Conservation (phyloP, 495 filamentous ascomycete genomes). For the Penicillium waksmanii region DNA sequence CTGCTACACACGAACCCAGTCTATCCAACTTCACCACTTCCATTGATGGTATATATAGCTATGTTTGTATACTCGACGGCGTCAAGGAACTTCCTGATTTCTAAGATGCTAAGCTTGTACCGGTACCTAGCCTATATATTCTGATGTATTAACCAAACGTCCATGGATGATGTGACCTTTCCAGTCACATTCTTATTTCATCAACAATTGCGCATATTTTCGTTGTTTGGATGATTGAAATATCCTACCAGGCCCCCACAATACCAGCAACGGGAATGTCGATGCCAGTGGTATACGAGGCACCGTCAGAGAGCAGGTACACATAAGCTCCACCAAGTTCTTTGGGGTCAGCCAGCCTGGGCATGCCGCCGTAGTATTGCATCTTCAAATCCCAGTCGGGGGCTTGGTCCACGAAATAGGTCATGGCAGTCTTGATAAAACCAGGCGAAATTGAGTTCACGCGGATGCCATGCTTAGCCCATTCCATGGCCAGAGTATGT, state of each 20-base stretch:
- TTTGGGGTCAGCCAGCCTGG: slow-evolving; percentile 39
- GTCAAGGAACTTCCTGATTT: too few species aligned
- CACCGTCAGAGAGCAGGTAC: slow-evolving; percentile 39
- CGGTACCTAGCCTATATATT: too few species aligned
- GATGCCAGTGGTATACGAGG: slow-evolving; percentile 41
- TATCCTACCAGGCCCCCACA: slow-evolving; percentile 46
- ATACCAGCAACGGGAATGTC: slow-evolving; percentile 46
- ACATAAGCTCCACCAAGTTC: slow-evolving; percentile 49
- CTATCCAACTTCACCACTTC: too few species aligned
- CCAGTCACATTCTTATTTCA: too few species aligned
- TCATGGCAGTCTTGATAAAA: slow-evolving; percentile 44
- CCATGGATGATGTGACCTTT: too few species aligned
- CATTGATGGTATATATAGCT: too few species aligned
- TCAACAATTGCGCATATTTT: too few species aligned
- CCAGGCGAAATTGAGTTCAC: slow-evolving; percentile 45
- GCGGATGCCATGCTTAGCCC: slow-evolving; percentile 50
- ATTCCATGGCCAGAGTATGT: slow-evolving; percentile 52
- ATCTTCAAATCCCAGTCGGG: slow-evolving; percentile 47
- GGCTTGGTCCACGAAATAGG: slow-evolving; percentile 39
- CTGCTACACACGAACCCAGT: too few species aligned
- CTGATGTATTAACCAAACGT: too few species aligned
- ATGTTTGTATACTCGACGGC: too few species aligned
- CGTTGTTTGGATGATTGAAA: too few species aligned
- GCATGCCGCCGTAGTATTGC: slow-evolving; percentile 52
- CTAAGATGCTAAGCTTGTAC: too few species aligned